Base-by-base conservation (phyloP, 106 monocot species). In the Acorus gramineus region DNA sequence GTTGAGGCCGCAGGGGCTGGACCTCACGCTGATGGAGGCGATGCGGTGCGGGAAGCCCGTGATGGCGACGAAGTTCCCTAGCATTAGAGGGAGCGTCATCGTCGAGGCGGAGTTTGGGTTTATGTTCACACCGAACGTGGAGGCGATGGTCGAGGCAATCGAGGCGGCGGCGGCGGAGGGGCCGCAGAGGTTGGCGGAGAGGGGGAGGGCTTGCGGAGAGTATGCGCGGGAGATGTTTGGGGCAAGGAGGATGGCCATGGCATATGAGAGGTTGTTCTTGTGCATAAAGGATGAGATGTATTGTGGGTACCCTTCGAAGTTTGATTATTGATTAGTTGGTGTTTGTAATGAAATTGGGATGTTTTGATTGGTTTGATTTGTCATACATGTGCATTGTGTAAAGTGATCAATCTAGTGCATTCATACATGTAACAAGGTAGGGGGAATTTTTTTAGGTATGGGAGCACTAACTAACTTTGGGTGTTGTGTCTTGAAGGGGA, bases 1-100 rank as follows among this genome's bases (percentile, higher is more conserved):
- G 8, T 62, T 99, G 59, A 61, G 92, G 60, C 98, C 98, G n/a
- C 98, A 99, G 59, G 98, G 98, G 1, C 67, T 99, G 56, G 98
- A 92, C 63, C 59, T 92, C 65, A 99, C 92, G 56, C 57, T 92
- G 63, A 99, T 99, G 92, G 92, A 99, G 81, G 98, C 98, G 11
- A 99, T 99, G 98, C 88, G 78, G 83, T 99, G 98, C 67, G 92
- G 84, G 47, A 92, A 65, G 66, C 78, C 92, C 64, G 79, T 92
- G 65, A 71, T 76, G 75, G 88, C 89, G 7, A 99, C 92, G 60
- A 71, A 85, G 83, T 86, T 92, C 50, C 85, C 92, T 49, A 92
- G 98, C 75, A 92, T 99, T 7, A 92, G 86, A 52, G 89, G 86
- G 49, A 92, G 80, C 60, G 63, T 99, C 3, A 77, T 89, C 4